Conservation (phyloP, 2,329 filamentous ascomycete species). For the Westerdykella aurantiaca region DNA sequence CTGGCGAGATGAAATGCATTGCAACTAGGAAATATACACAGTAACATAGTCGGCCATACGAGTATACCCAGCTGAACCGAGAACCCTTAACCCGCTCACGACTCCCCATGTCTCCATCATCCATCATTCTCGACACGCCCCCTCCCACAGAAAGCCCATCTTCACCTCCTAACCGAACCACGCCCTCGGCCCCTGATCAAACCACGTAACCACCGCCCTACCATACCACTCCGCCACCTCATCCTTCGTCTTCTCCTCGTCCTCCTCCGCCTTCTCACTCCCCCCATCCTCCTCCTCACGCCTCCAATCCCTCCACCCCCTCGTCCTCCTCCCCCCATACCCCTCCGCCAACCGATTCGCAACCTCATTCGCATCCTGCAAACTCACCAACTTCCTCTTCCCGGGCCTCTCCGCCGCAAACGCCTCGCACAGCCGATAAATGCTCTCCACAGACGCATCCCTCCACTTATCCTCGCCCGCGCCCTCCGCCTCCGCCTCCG, state of each 20-base stretch:
- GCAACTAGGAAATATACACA: no score
- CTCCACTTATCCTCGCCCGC: slow-evolving; percentile 3
- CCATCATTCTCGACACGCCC: no score
- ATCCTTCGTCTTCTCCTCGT: not conserved
- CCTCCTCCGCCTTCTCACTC: slow-evolving; percentile 1
- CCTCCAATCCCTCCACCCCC: not conserved
- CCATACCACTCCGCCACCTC: slow-evolving; percentile 8
- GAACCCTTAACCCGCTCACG: no score
- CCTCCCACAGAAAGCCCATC: no score
- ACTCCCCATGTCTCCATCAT: no score
- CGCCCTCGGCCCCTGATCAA: no score
- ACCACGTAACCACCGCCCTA: not conserved
- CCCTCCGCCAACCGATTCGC: slow-evolving; percentile 44
- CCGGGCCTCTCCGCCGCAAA: slow-evolving; percentile 18
- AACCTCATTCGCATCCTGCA: slow-evolving; percentile 58
- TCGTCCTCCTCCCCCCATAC: slow-evolving; percentile 1
- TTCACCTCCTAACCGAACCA: no score
- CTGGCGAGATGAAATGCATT: no score
- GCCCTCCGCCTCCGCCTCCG: slow-evolving; percentile 15
- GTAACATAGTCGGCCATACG: no score
- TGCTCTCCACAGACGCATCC: slow-evolving; percentile 6
- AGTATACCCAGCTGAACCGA: no score
- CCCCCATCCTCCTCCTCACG: not conserved
- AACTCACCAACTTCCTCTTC: slow-evolving; percentile 51
- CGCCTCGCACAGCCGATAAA: slow-evolving; percentile 38